Percentiles rank a stretch among this genome's conserved stretches.
Conservation (phyloP, 192 early-diverging fungal species). For the Endogone sp. region DNA sequence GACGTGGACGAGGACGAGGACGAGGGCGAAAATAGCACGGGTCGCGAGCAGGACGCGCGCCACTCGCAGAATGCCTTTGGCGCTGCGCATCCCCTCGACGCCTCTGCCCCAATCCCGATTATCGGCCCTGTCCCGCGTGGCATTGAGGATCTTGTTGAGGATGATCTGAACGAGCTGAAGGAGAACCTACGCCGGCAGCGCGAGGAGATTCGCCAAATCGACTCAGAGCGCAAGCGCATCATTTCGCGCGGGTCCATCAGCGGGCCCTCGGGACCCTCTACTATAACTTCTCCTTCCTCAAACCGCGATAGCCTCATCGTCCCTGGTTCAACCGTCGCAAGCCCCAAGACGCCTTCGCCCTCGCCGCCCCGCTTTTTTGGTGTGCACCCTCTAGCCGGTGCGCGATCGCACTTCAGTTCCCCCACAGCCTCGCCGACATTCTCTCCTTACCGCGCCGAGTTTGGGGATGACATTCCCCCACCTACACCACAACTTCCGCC, state of each 20-base stretch:
- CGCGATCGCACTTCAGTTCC: constrained; percentile 18
- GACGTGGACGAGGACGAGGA: constrained; percentile 23
- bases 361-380: constrained; percentile 16
- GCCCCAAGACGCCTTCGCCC: not conserved
- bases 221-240: constrained; percentile 7
- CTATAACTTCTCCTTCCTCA: not conserved
- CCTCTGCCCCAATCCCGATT: constrained; percentile 4
- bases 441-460: constrained; percentile 24
- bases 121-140: constrained; percentile 16
- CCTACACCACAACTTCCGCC: constrained; percentile 27
- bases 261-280: not conserved
- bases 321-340: not conserved
- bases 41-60: constrained; percentile 11
- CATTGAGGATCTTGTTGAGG: constrained; percentile 9
- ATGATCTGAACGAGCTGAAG: not conserved
- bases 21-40: constrained; percentile 16
- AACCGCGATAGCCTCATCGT: constrained; percentile 1
- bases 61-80: constrained; percentile 15
- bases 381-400: constrained; percentile 19
- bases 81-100: constrained; percentile 9
- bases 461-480: constrained; percentile 26
- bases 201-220: constrained; percentile 8
- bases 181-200: not conserved
- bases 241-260: not conserved
- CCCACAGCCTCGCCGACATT: constrained; percentile 27